Base-by-base conservation (phyloP, 2,329 filamentous ascomycete species). In the Xylariaceae sp. region DNA sequence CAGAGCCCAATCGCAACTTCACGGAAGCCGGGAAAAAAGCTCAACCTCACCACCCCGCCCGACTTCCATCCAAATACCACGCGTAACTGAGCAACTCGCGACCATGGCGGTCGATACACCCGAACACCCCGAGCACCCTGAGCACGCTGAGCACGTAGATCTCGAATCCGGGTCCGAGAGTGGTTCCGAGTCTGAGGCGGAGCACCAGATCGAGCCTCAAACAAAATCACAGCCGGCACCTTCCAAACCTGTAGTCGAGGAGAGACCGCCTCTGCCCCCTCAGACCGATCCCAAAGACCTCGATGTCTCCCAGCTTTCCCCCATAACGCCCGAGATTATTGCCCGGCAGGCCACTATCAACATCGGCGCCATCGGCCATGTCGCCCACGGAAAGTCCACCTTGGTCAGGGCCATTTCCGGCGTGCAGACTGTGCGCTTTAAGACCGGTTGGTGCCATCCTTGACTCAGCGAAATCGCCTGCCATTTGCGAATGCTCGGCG, bases 341-440 rank as follows among this genome's bases (percentile, higher is more conserved):
- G 88, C 88, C 46, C 80, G 92, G 59, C 92, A 98, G 76, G 92
- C 92, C 40, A 98, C 92, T 40, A 96, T 97, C 74, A 97, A 97
- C 70, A 96, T 97, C 57, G 92, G 90, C 51, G 96, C 92, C 46
- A 97, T 98, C 66, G 90, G 90, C 40, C 92, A 97, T 66, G 90
- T 97, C 74, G 92, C 92, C 61, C 90, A 97, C 84, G 90, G 90
- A 63, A 97, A 97, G 68, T 95, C 88, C 46, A 98, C 92, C 15
- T 92, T 98, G 35, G 92, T 98, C 57, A 98, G 98, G 76, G 92
- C 92, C 57, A 97, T 98, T 58, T 97, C 92, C 2, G 92, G 92
- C 48, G 92, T 98, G 50, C 92, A 98, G 76, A 98, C 92, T 13
- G 92, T 98, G 61, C 81, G 92, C 55, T 98, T 98, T 77, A 98